Conservation (phyloP, 2,329 filamentous ascomycete genomes). For the Trichoderma sp. region DNA sequence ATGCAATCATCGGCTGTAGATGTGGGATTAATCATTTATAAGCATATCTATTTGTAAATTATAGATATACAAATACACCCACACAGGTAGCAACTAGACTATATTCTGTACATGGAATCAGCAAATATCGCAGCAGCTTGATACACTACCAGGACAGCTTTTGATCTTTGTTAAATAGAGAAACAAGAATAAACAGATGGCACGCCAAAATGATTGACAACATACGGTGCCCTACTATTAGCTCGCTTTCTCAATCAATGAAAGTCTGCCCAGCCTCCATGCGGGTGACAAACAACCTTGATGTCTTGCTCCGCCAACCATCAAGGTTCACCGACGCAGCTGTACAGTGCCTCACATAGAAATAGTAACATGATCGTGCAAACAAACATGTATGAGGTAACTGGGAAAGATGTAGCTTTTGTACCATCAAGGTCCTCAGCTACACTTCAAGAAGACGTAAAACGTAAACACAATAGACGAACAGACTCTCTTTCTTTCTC, state of each 20-base stretch:
- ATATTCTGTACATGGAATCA: background rate
- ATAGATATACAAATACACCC: too few relatives aligned
- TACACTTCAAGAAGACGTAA: background rate
- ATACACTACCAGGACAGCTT: background rate
- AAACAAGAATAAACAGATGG: background rate
- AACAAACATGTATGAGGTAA: background rate
- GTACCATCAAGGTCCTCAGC: constrained; percentile 10
- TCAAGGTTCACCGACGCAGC: constrained; percentile 9
- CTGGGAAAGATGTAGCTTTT: too few relatives aligned
- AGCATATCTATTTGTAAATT: too few relatives aligned
- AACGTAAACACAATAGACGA: background rate
- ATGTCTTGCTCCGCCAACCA: constrained; percentile 7
- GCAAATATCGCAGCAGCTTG: background rate
- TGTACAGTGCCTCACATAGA: background rate
- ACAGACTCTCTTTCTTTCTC: background rate
- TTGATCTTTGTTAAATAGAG: background rate
- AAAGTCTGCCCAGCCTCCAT: background rate
- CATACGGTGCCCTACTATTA: background rate
- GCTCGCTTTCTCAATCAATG: background rate
- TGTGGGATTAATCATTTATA: background rate
- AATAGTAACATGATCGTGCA: background rate
- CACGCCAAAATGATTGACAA: background rate
- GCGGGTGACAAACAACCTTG: background rate
- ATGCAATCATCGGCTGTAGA: fast-evolving
- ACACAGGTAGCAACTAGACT: too few relatives aligned